These are phyloP conservation scores for Citrus hindsii DNA, from an alignment of 345 rosid species.

Conservation along the genomic window DNA sequence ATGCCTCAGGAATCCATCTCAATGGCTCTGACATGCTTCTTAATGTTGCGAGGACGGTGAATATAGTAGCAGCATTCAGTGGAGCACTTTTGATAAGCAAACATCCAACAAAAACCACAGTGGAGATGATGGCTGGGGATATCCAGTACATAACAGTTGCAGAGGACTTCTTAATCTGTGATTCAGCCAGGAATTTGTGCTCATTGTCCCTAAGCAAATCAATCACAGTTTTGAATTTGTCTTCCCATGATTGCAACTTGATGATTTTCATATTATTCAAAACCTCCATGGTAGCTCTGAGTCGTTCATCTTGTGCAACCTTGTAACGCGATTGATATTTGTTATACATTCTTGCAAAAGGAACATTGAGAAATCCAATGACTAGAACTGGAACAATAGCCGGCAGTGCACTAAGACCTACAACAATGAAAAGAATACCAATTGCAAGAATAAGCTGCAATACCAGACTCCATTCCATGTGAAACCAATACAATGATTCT, in stretches of 20 bases:
- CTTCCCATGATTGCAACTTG: conserved; percentile 85
- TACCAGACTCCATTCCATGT: conserved; percentile 44
- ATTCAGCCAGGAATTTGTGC: conserved; percentile 53
- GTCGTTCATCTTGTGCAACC: conserved; percentile 68
- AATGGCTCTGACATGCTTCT: conserved; percentile 66
- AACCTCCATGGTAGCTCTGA: conserved; percentile 62
- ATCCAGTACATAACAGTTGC: conserved; percentile 58
- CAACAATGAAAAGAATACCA: conserved; percentile 47
- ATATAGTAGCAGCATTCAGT: conserved; percentile 62
- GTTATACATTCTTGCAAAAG: conserved; percentile 54
- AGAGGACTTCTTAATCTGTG: conserved; percentile 45
- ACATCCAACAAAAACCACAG: conserved; percentile 62
- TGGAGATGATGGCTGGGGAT: conserved; percentile 61
- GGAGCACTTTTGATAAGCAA: conserved; percentile 52
- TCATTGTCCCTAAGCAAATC: conserved; percentile 26
- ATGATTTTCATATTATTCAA: conserved; percentile 73
- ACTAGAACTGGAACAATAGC: conserved; percentile 52
- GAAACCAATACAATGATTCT: conserved; percentile 80
- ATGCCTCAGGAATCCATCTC: conserved; percentile 67
- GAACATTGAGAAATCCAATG: conserved; percentile 48
- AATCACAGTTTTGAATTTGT: background rate
- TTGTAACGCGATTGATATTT: conserved; percentile 61
- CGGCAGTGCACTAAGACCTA: conserved; percentile 60
- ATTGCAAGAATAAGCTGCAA: conserved; percentile 54
- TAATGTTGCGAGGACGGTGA: conserved; percentile 66